These are phyloP conservation scores for Peronospora farinosa DNA, from an alignment of 352 stramenopile species.

Conservation along the genomic window DNA sequence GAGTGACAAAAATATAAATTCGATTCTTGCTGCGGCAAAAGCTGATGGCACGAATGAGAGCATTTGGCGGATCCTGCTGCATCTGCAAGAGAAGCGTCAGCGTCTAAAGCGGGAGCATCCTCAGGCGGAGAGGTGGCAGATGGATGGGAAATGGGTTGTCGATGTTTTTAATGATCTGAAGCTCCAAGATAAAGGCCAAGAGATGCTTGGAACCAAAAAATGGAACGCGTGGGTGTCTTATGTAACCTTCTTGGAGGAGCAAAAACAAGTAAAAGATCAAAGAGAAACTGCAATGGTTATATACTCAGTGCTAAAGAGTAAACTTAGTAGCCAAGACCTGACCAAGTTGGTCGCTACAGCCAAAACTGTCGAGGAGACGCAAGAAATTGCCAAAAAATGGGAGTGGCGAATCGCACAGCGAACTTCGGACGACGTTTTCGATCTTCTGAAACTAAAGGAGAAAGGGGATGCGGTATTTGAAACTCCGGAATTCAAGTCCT, in stretches of 20 bases:
- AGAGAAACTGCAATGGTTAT: not conserved
- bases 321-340: not conserved
- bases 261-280: not conserved
- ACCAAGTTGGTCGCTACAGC: not conserved
- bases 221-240: conserved; percentile 1
- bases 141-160: too few species aligned
- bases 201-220: not conserved
- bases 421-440: too few species aligned
- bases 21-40: conserved; percentile 2
- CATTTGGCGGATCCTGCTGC: too few species aligned
- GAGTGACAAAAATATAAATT: conserved; percentile 1
- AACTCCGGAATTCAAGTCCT: too few species aligned
- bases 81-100: too few species aligned
- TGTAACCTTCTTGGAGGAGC: not conserved
- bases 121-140: too few species aligned
- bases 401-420: conserved; percentile 1
- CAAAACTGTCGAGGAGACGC: too few species aligned
- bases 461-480: too few species aligned
- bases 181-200: not conserved
- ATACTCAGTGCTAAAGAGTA: not conserved
- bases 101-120: too few species aligned
- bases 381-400: not conserved
- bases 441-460: conserved; percentile 1
- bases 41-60: not conserved
- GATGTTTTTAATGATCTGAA: conserved; percentile 3